Evolutionary conservation across 2,329 filamentous ascomycete species (phyloP), one percentile per base, ranked within the genome.

Genomic region (Lasiodiplodia theobromae): DNA sequence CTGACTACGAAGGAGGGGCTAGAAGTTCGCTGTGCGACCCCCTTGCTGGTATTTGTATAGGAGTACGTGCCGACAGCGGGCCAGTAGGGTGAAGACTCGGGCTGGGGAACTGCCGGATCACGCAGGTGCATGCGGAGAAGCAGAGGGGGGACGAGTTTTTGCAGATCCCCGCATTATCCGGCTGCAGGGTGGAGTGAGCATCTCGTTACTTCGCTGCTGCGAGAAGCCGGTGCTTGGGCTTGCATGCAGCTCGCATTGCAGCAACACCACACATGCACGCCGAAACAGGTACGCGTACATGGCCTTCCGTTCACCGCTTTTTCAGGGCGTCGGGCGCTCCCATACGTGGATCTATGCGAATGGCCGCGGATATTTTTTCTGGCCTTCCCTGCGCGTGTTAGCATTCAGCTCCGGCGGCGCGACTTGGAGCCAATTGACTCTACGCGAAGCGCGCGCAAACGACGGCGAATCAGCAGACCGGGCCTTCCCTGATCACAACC

Each of bases 111-210:
- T 62, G 57, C 57, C 57, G 57, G 31, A 62, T 47, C 57, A 62
- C 57, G 57, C 40, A 62, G 11, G 47, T 37, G 58, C 56, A 62
- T 62, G 58, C 40, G 58, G 40, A 37, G 40, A 38, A 47, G 7
- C 18, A 21, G n/a, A 37, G 52, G 52, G 14, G 52, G 28, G 23
- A 56, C 23, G 21, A 28, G 23, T 14, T 23, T 5, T 34, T 37
- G 28, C 40, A 49, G 44, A 37, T 34, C 28, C 47, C 44, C 60
- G 34, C 47, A 49, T 18, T 31, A 23, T 49, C 47, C 28, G 14
- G 31, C 40, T 28, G 57, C 18, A 12, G n/a, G 58, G 60, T 64
- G 60, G 60, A 64, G 60, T 64, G 60, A 64, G n/a, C 44, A 31
- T 51, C 60, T 64, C 60, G 60, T 31, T 64, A 64, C 47, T 25